Base-by-base conservation (phyloP, 495 filamentous ascomycete species). In the Aspergillus bridgeri region DNA sequence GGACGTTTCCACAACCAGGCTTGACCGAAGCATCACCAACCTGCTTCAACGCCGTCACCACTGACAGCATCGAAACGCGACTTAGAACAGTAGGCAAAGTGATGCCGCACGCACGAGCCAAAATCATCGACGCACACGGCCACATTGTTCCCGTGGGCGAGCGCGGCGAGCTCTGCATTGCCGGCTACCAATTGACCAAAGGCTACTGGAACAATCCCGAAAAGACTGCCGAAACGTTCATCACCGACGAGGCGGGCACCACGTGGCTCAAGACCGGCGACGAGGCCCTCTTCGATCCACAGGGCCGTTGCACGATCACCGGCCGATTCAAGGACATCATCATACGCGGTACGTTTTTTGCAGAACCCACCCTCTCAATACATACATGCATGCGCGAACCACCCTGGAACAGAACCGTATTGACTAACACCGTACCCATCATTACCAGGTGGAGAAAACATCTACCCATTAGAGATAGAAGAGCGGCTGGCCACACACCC, bases 271-370 rank as follows among this genome's bases (percentile, higher is more conserved):
- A 82, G 60, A 89, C 87, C 0, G 87, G 87, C 21, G 87, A 89
- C 60, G 86, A 89, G 70, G 87, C 84, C 2, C 75, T 83, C 0
- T 87, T 89, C 62, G 81, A 86, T 58, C 77, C 81, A 21, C 68
- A 81, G 27, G 86, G 87, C 4, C 85, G 86, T 61, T 86, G 83
- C 60, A 76, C 70, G 13, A 87, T 90, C 59, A 87, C 85, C 3
- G 83, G 84, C 9, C 71, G 91, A 15, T 89, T 95, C 63, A 96
- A 95, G 72, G 91, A 96, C 58, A 74, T 95, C 47, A 89, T 96
- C 59, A 95, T 95, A 58, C 79, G 88, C 25, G 92, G 87, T 54
- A 58, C 3, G 13, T 23, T 20, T 24, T 25, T 24, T 50, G 48
- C 48, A 23, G 5, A 50, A 23, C 48, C 1, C n/a, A n/a, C 48